Evolutionary conservation across 2,329 filamentous ascomycete genomes (phyloP).

Genomic region (Acrocalymma vagum): DNA sequence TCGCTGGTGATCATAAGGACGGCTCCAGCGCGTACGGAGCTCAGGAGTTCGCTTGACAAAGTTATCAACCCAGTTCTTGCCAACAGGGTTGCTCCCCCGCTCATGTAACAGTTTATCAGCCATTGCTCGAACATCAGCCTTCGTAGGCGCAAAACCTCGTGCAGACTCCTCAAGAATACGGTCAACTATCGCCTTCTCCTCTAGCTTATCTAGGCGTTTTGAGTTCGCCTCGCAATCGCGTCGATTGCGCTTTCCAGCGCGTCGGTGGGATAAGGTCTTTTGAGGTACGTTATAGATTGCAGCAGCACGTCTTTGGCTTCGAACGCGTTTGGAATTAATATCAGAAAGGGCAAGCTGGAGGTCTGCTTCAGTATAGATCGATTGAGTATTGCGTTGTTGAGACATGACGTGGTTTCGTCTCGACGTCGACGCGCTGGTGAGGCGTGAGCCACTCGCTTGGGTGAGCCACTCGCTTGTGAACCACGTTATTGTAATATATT

Average conservation of each 20-base stretch:
- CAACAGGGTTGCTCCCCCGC: slow-evolving; percentile 9
- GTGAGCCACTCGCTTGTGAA: slow-evolving; percentile 5
- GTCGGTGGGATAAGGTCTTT: neutral
- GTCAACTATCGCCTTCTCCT: slow-evolving; percentile 11
- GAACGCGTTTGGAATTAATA: slow-evolving; percentile 1
- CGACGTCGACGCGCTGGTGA: neutral
- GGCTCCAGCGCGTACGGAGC: slow-evolving; percentile 14
- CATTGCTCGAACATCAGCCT: slow-evolving; percentile 17
- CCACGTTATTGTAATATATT: too few species aligned
- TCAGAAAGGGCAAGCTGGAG: slow-evolving; percentile 11
- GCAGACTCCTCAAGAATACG: neutral
- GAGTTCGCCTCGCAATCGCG: neutral
- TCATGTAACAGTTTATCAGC: slow-evolving; percentile 18
- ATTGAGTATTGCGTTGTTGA: slow-evolving; percentile 5
- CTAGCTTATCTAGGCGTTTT: slow-evolving; percentile 6
- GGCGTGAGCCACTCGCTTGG: slow-evolving; percentile 1
- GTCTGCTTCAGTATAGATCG: slow-evolving; percentile 7
- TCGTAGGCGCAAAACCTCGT: slow-evolving; percentile 6
- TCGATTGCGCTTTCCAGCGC: neutral
- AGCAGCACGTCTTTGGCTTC: slow-evolving; percentile 4
- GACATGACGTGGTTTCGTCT: slow-evolving; percentile 6
- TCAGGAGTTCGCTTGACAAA: slow-evolving; percentile 20
- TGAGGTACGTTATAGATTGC: slow-evolving; percentile 7
- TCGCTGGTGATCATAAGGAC: slow-evolving; percentile 18
- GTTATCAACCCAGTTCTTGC: slow-evolving; percentile 19